Evolutionary conservation across 2,329 filamentous ascomycete species (phyloP), one percentile per base, ranked within the genome.

Genomic region (Volutella citrinella): DNA sequence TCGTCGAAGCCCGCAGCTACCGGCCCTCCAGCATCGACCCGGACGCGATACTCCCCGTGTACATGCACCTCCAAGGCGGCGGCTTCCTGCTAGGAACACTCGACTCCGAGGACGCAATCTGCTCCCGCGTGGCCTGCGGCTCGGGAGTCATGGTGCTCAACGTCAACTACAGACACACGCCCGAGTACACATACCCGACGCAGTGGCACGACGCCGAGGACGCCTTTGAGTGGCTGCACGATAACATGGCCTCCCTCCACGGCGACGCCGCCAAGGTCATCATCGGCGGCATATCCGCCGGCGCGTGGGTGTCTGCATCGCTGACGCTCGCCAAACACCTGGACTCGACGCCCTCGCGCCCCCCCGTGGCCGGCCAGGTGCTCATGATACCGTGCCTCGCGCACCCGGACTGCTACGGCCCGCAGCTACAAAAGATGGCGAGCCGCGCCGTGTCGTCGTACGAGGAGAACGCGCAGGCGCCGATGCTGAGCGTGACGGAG

Each of bases 141-240:
- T 51, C 61, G 0, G 52, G 57, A 2, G 60, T 69, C 3, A 55
- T 71, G 0, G 73, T 79, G 0, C 45, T 79, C 2, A 74, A 76
- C 25, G 59, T 79, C 10, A 75, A 77, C 43, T 80, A 80, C 49
- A 69, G 78, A 0, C 76, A 80, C 45, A 76, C 75, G 0, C 76
- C 76, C 0, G 69, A 79, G 32, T 56, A 66, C 41, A 45, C 38
- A 0, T 80, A 72, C 36, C 78, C 77, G 0, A 70, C 64, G 0
- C 64, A 68, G 0, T 77, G 69, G 68, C 40, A 71, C 26, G 78
- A 82, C 28, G 53, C 63, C 0, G 67, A 75, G 37, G 77, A 80
- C 27, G 66, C 69, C 0, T 72, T 78, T 19, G 57, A 65, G 13
- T 82, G 76, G 77, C 49, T 75, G 0, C 68, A 76, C 30, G 45